phyloP scores from a whole-genome alignment of 257 asterid genomes.

The Lycium ferocissimum region DNA sequence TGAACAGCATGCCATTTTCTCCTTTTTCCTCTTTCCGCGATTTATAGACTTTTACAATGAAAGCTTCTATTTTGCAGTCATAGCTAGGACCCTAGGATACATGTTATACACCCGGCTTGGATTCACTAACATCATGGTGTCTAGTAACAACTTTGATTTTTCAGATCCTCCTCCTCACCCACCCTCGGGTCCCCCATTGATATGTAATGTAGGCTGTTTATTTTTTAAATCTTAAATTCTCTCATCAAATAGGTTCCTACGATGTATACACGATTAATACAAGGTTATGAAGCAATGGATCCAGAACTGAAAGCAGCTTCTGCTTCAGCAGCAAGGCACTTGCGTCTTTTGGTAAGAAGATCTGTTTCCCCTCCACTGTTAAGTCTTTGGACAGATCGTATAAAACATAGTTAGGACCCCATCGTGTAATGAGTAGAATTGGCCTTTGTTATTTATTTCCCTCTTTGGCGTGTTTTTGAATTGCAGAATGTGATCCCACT shows the following conservation, averaged over 20 bases:
- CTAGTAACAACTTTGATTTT: background rate
- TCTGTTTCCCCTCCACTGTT: slow-evolving; percentile 14
- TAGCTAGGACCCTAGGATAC: background rate
- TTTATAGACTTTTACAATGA: background rate
- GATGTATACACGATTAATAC: slow-evolving; percentile 91
- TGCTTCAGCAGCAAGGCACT: slow-evolving; percentile 71
- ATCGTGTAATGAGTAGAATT: background rate
- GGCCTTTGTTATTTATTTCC: background rate
- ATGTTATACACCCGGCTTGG: background rate
- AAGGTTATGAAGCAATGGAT: slow-evolving; percentile 94
- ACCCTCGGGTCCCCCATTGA: background rate
- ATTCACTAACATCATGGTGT: background rate
- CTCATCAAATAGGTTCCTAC: slow-evolving; percentile 74
- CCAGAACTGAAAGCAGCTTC: slow-evolving; percentile 65
- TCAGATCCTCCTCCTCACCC: background rate
- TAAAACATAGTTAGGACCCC: background rate
- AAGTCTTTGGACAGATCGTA: background rate
- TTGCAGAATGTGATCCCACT: background rate
- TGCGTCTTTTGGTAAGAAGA: slow-evolving; percentile 85
- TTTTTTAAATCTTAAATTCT: background rate
- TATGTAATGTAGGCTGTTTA: background rate
- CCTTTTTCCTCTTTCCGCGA: background rate
- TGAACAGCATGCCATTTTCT: background rate
- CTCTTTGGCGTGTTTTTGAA: background rate
- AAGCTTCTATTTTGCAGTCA: background rate